Evolutionary conservation across 208 protist genomes (phyloP).

Genomic region (Herpetomonas tarakana): DNA sequence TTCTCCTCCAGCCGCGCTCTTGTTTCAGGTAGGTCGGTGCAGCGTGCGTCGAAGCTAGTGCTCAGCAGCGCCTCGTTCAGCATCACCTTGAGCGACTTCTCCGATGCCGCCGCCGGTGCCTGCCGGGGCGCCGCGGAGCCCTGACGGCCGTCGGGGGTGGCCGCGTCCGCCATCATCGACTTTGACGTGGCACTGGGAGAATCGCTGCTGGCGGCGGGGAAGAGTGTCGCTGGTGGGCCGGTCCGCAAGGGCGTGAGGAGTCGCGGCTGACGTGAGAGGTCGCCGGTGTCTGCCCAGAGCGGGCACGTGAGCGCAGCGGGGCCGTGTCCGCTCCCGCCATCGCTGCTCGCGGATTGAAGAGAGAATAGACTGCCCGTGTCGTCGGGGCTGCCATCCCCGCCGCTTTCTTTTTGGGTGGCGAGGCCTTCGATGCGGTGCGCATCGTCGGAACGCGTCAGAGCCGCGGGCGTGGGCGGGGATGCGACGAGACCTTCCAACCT

Average conservation of each 20-base stretch:
- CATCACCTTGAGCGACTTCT: background rate
- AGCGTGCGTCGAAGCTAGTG: constrained; percentile 3
- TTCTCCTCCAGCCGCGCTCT: background rate
- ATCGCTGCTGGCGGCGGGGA: background rate
- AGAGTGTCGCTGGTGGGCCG: background rate
- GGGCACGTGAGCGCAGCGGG: no score
- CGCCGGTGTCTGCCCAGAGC: no score
- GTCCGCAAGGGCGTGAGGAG: background rate
- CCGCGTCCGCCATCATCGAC: background rate
- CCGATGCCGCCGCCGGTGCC: background rate
- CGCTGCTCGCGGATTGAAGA: no score
- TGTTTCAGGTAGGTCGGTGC: background rate
- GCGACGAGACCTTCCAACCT: no score
- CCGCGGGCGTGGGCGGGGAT: no score
- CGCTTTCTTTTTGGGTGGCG: no score
- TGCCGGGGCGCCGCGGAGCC: background rate
- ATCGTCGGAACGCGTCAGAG: no score
- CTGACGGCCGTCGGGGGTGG: background rate
- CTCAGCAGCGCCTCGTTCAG: background rate
- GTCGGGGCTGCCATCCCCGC: no score
- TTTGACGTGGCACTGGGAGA: background rate
- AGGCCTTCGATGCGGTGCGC: no score
- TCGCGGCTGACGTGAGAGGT: no score
- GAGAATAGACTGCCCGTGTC: no score
- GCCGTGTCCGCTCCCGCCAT: no score